Evolutionary conservation across 179 eudicot genomes (phyloP), one percentile per base, ranked within the genome.

Genomic region (Dionaea muscipula): DNA sequence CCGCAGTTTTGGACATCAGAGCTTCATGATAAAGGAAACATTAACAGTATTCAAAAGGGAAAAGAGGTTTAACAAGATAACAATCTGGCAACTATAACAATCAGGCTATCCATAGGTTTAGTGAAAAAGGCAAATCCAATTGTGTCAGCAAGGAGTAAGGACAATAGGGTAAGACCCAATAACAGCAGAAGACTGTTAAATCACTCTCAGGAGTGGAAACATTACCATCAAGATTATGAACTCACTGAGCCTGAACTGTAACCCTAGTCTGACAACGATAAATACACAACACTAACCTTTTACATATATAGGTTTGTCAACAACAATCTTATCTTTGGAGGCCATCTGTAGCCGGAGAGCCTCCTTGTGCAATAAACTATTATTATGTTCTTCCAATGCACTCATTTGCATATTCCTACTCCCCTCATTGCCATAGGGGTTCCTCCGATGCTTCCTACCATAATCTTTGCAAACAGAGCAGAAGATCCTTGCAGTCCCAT

Each of bases 361-460:
- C 71, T 93, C 99, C 65, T 93, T 93, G 62, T 93, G 99, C 45
- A 93, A 76, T 71, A 93, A 76, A 70, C 99, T 93, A 58, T 93
- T 93, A 59, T 93, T 93, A 49, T 93, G 99, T 69, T 93, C 99
- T 74, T 93, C 96, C 35, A 93, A 55, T 9, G 99, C 99, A 67
- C 96, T 93, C 99, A 93, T 93, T 75, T 93, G 99, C 96, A 93
- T 93, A 70, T 93, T 93, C 70, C 93, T 72, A 81, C 99, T 93
- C 24, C 99, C 99, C 81, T 93, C 99, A 76, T 93, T 93, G 37
- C 99, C 99, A 68, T 93, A 93, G 2, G 99, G 96, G 52, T 93
- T 93, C 63, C 99, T 70, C 59, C 99, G 79, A 55, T 93, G 99
- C 62, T 88, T 93, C 73, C 99, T 74, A 41, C 96, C 99, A 73